Base-by-base conservation (phyloP, 768 basidiomycete genomes). In the Pleurotus eryngii region DNA sequence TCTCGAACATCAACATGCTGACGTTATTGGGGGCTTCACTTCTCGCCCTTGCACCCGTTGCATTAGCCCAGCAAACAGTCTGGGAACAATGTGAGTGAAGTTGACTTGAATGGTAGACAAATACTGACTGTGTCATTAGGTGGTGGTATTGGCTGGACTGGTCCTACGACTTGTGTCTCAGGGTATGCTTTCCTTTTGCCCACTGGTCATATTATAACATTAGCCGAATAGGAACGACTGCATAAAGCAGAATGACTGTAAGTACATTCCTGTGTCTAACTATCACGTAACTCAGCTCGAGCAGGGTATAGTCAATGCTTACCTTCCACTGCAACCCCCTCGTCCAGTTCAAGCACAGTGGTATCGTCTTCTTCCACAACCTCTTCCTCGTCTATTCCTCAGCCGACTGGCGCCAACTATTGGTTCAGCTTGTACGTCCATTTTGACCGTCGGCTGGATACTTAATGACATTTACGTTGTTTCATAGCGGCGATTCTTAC, bases 381-480 rank as follows among this genome's bases (percentile, higher is more conserved):
- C 30, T 35, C 30, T 11, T 35, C 30, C 7, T 51, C 49, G n/a
- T 26, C 49, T 17, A 15, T 27, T 9, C 49, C 49, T n/a, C 15
- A 17, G 6, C 47, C 47, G 6, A 51, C 49, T n/a, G 49, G 9
- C 7, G 12, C 69, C 1, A 79, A 79, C 58, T 82, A 74, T 64
- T 84, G 82, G 82, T 85, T 84, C 63, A 80, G 78, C 66, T 84
- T 83, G 81, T 83, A 62, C 58, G 78, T 37, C 20, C 30, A 53
- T 4, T 22, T 18, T 17, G 20, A 22, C 17, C 18, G n/a, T 24
- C 39, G 26, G 5, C 17, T 43, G 40, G 42, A 15, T 18, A 17
- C 26, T 22, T 22, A 30, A 7, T 12, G 17, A 15, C 54, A 40
- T 5, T 37, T 17, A 20, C 22, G 7, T 49, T 7, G 8, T n/a